A percentile compares a stretch with the other conserved stretches of the same genome.
Evolutionary conservation across 2,329 filamentous ascomycete species (phyloP).

Genomic region (Claviceps monticola): DNA sequence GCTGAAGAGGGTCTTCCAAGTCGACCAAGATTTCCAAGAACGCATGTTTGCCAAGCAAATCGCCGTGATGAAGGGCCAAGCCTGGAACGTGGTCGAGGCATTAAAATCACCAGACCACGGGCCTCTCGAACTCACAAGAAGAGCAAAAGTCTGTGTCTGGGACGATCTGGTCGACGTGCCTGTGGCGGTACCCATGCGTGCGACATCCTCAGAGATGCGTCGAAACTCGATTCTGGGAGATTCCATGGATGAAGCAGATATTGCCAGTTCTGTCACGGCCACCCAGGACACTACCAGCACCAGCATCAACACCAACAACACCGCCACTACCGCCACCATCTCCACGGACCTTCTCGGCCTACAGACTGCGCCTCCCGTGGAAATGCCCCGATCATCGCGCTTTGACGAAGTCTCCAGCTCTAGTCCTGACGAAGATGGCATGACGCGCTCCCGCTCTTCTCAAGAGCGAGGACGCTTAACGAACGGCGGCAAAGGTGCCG

Average conservation of each 20-base stretch:
- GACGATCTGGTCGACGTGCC: conserved; percentile 95
- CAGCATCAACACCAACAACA: conserved; percentile 30
- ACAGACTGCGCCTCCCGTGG: conserved; percentile 39
- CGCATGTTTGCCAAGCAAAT: conserved; percentile 98
- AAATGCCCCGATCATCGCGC: conserved; percentile 61
- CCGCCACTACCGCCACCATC: conserved; percentile 7
- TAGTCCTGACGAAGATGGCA: conserved; percentile 27
- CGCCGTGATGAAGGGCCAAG: conserved; percentile 97
- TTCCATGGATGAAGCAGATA: conserved; percentile 75
- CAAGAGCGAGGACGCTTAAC: conserved; percentile 15
- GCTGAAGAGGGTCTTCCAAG: conserved; percentile 73
- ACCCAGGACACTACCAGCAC: conserved; percentile 7
- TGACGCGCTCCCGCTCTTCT: conserved; percentile 19
- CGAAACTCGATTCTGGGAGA: conserved; percentile 39
- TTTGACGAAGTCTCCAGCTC: conserved; percentile 48
- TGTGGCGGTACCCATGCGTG: conserved; percentile 78
- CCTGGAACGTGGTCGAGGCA: conserved; percentile 98
- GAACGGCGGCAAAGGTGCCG: conserved; percentile 20
- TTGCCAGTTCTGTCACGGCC: conserved; percentile 32
- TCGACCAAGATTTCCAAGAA: conserved; percentile 93
- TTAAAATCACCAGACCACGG: conserved; percentile 87
- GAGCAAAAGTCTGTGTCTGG: conserved; percentile 91
- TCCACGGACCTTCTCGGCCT: conserved; percentile 59
- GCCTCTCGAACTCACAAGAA: conserved; percentile 78
- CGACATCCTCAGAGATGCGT: conserved; percentile 72